Evolutionary conservation across 2,329 filamentous ascomycete species (phyloP).

Genomic region (Boeremia lycopersici): DNA sequence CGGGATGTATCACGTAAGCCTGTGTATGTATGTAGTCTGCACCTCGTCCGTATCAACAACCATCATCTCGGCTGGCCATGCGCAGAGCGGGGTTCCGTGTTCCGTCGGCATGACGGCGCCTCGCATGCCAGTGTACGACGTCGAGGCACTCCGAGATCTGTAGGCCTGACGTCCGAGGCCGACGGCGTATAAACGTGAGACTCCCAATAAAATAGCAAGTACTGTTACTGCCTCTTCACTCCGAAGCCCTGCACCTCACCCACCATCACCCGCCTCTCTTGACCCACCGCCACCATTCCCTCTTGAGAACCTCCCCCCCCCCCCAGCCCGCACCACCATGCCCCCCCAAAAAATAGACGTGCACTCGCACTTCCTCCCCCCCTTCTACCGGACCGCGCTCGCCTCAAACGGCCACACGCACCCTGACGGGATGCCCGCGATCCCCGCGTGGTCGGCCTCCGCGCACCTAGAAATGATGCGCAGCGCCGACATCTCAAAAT

Average conservation of each 20-base stretch:
- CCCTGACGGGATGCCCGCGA: slow-evolving; percentile 58
- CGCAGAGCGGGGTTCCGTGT: slow-evolving; percentile 10
- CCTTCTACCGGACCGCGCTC: slow-evolving; percentile 51
- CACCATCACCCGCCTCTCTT: not conserved
- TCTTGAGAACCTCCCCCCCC: too few species aligned
- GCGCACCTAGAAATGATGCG: slow-evolving; percentile 59
- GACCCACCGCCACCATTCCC: not conserved
- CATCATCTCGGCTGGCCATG: not conserved
- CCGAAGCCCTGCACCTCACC: not conserved
- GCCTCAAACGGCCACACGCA: slow-evolving; percentile 50
- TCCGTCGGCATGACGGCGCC: not conserved
- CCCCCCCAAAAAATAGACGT: slow-evolving; percentile 51
- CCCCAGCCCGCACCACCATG: slow-evolving; percentile 16
- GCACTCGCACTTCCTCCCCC: slow-evolving; percentile 56
- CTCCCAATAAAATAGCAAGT: too few species aligned
- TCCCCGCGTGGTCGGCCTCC: slow-evolving; percentile 54
- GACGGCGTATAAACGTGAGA: too few species aligned
- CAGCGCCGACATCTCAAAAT: slow-evolving; percentile 55
- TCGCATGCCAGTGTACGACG: not conserved
- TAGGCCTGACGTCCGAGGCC: too few species aligned
- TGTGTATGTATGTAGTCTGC: not conserved
- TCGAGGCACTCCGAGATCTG: not conserved
- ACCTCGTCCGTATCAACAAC: not conserved
- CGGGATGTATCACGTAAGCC: not conserved
- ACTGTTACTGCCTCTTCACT: not conserved